phyloP scores from a whole-genome alignment of 1,284 basidiomycete species.

The Coniferiporia weirii region DNA sequence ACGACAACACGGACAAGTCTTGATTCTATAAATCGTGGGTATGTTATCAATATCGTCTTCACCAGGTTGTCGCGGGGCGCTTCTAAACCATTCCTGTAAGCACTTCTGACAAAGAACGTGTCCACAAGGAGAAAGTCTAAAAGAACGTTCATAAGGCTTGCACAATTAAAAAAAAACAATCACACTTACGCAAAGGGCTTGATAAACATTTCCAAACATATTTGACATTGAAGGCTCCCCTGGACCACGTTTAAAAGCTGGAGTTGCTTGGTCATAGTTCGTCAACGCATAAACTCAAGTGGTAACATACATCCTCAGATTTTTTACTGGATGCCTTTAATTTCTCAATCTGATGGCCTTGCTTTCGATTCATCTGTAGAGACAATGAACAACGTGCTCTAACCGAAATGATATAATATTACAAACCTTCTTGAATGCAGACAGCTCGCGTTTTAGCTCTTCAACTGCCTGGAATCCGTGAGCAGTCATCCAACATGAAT shows the following conservation, averaged over 20 bases:
- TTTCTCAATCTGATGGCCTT: slow-evolving; percentile 40
- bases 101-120: slow-evolving; percentile 64
- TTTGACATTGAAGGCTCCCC: slow-evolving; percentile 58
- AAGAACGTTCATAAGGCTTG: slow-evolving; percentile 9
- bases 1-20: slow-evolving; percentile 69
- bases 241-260: slow-evolving; percentile 55
- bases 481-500: not conserved
- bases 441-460: slow-evolving; percentile 35
- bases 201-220: slow-evolving; percentile 63
- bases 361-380: slow-evolving; percentile 45
- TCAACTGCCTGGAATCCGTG: not conserved
- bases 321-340: slow-evolving; percentile 45
- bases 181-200: slow-evolving; percentile 59
- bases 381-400: not conserved
- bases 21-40: slow-evolving; percentile 50
- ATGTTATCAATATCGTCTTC: slow-evolving; percentile 50
- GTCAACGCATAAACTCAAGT: not conserved
- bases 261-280: not conserved
- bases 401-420: not conserved
- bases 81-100: slow-evolving; percentile 70
- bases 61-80: slow-evolving; percentile 49
- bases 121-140: slow-evolving; percentile 65
- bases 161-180: not conserved
- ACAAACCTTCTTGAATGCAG: slow-evolving; percentile 30
- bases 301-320: slow-evolving; percentile 46